phyloP scores from a whole-genome alignment of 345 rosid genomes.

The Boechera stricta region DNA sequence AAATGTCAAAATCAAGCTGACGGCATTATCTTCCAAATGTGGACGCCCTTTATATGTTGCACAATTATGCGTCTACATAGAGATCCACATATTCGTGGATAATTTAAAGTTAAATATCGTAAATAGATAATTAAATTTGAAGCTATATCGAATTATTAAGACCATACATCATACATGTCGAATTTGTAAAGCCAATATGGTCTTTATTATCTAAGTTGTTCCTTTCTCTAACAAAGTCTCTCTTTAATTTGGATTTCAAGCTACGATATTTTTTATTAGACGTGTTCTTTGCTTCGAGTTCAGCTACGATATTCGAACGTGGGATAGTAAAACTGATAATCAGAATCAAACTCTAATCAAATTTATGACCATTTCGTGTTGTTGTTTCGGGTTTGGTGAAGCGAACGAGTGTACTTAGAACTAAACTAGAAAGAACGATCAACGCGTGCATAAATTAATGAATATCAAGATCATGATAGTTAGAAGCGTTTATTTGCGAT shows the following conservation, averaged over 20 bases:
- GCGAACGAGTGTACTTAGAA: too few species aligned
- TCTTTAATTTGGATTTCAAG: neutral
- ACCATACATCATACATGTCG: conserved; percentile 27
- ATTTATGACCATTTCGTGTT: too few species aligned
- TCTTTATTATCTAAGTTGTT: neutral
- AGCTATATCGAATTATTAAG: neutral
- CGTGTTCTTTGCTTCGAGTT: neutral
- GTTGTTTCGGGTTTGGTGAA: too few species aligned
- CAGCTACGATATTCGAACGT: too few species aligned
- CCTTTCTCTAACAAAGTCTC: neutral
- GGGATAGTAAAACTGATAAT: too few species aligned
- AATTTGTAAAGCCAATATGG: neutral
- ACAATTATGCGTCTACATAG: conserved; percentile 2
- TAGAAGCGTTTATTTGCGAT: neutral
- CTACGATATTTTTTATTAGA: neutral
- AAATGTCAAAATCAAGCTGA: conserved; percentile 27
- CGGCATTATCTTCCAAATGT: conserved; percentile 26
- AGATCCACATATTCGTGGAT: conserved; percentile 27
- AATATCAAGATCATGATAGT: neutral
- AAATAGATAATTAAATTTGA: neutral
- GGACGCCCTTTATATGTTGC: neutral
- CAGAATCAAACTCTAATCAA: too few species aligned
- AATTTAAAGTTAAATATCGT: neutral
- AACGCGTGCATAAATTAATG: conserved; percentile 12
- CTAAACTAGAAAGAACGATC: neutral